Percentiles rank a stretch among this genome's conserved stretches.
phyloP scores from a whole-genome alignment of 2,329 filamentous ascomycete genomes.

The Cytospora chrysosperma region DNA sequence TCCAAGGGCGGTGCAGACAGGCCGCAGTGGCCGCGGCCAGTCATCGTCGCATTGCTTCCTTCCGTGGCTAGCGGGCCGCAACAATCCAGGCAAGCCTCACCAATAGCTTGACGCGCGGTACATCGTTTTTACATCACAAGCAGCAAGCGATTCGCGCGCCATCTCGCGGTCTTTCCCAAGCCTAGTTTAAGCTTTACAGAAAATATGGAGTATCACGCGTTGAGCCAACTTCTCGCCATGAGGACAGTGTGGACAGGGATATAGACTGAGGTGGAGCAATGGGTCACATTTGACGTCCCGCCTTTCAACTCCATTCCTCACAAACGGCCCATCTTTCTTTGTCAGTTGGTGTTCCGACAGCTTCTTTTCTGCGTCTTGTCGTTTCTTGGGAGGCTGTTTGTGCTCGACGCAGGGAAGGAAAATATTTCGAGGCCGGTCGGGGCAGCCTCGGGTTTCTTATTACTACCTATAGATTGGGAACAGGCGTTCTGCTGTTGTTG shows the following conservation, averaged over 20 bases:
- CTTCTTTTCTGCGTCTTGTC: constrained; percentile 1
- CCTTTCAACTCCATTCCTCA: background rate
- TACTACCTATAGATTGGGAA: constrained; percentile 10
- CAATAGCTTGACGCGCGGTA: constrained; percentile 20
- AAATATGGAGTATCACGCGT: background rate
- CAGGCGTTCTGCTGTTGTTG: constrained; percentile 10
- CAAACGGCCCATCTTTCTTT: background rate
- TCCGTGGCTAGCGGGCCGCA: constrained; percentile 5
- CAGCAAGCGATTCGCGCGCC: constrained; percentile 8
- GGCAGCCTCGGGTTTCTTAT: constrained; percentile 2
- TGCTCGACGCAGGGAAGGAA: background rate
- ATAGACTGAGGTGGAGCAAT: background rate
- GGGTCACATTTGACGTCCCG: background rate
- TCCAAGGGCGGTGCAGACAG: background rate
- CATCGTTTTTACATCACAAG: constrained; percentile 1
- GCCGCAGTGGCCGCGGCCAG: constrained; percentile 6
- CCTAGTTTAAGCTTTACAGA: constrained; percentile 6
- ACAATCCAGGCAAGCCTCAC: constrained; percentile 5
- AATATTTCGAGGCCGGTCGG: background rate
- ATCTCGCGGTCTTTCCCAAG: constrained; percentile 3
- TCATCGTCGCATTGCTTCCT: constrained; percentile 7
- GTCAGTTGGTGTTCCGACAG: background rate
- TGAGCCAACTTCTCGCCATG: background rate
- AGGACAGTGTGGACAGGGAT: background rate
- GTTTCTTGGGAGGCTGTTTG: background rate